Base-by-base conservation (phyloP, 441 rosid genomes). In the Adansonia rubrostipa region DNA sequence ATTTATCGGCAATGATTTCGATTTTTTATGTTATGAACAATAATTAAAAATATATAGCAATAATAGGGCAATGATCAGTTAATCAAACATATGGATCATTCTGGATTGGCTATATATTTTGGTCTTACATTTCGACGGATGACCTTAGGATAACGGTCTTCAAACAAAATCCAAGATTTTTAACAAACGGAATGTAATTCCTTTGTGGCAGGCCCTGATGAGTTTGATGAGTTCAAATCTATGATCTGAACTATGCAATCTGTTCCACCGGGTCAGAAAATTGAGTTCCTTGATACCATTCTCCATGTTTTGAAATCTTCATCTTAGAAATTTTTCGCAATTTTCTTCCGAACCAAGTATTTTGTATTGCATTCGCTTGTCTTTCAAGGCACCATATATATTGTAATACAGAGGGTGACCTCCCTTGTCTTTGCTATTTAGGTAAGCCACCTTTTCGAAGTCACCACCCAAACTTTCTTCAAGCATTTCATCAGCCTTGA, bases 121-220 rank as follows among this genome's bases (percentile, higher is more conserved):
- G 53, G 15, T 48, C 89, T 80, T 76, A 86, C 90, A 61, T 79
- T 78, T 80, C 72, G 85, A 48, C 83, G 80, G 76, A 89, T 77
- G 62, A 91, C 79, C 50, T 86, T 86, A n/a, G 94, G 92, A 67
- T 91, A 89, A 77, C 87, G 72, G 24, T 84, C 78, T 65, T 83
- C 84, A 54, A 86, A 42, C 36, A 85, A 15, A 50, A 65, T 17
- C 75, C 83, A 72, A 65, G 82, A 44, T 69, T 83, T 83, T 83
- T 74, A 79, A 74, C 60, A 58, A 40, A 84, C 20, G 0, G 73
- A 58, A 9, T 73, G 84, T 3, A 85, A 45, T 78, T 89, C 89
- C 80, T 88, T 85, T 73, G 78, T 76, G 48, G 75, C 80, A 0
- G 84, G 79, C 5, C 79, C 77, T 4, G 82, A 83, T 45, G 77